Evolutionary conservation across 345 rosid species (phyloP).

Genomic region (Salix arbutifolia): DNA sequence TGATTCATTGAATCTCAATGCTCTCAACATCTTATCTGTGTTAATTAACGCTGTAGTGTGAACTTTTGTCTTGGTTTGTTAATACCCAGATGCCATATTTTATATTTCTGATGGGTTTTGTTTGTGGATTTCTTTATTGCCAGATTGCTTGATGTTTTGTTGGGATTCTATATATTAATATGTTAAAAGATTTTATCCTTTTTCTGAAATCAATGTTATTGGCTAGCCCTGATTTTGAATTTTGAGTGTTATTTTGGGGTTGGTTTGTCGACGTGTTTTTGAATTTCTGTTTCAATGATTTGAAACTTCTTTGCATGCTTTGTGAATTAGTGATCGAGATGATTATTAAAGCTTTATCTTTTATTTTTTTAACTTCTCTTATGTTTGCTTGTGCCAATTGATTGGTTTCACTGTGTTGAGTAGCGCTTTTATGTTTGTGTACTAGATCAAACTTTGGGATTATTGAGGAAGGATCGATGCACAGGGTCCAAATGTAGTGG

Average conservation of each 20-base stretch:
- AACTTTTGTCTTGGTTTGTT: background rate
- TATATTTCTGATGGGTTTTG: background rate
- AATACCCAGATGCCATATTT: background rate
- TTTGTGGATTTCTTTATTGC: background rate
- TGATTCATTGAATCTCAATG: background rate
- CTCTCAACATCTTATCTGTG: background rate
- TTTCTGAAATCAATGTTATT: background rate
- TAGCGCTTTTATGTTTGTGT: slow-evolving; percentile 11
- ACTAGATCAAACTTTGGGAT: slow-evolving; percentile 6
- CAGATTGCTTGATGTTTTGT: background rate
- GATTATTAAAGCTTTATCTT: background rate
- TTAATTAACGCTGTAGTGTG: background rate
- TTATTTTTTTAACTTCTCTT: background rate
- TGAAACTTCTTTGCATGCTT: background rate
- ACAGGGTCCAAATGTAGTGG: background rate
- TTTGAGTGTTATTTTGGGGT: background rate
- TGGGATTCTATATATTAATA: background rate
- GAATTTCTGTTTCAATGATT: background rate
- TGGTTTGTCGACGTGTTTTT: background rate
- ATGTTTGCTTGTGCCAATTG: background rate
- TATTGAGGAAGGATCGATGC: background rate
- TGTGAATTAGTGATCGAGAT: background rate
- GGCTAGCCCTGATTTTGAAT: background rate
- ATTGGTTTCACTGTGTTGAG: slow-evolving; percentile 5
- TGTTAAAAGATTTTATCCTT: background rate